These are phyloP conservation scores for Bryoglossum gracile DNA, from an alignment of 495 filamentous ascomycete species.

Conservation along the genomic window DNA sequence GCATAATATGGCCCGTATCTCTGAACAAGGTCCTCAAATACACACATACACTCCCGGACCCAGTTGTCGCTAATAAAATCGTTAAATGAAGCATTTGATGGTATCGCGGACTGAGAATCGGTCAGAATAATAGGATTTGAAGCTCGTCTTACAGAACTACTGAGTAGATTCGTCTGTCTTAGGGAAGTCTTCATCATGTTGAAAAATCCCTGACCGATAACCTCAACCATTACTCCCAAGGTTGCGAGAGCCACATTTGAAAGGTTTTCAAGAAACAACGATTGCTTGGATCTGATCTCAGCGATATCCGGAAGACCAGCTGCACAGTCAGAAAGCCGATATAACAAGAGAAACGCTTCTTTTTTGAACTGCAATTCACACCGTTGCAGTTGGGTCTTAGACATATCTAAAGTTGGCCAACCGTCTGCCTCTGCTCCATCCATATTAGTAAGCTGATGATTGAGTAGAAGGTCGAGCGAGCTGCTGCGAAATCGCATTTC, in stretches of 20 bases:
- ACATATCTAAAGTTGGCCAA: conserved; percentile 10
- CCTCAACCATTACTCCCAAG: conserved; percentile 18
- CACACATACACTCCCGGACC: conserved; percentile 21
- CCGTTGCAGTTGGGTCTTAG: conserved; percentile 3
- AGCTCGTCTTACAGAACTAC: neutral
- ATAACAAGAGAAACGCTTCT: conserved; percentile 14
- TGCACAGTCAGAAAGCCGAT: conserved; percentile 13
- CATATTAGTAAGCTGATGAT: conserved; percentile 16
- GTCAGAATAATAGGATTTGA: neutral
- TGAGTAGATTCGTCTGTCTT: neutral
- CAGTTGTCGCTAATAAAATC: conserved; percentile 8
- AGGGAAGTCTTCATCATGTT: conserved; percentile 7
- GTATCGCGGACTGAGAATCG: neutral
- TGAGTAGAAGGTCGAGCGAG: conserved; percentile 11
- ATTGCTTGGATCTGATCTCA: conserved; percentile 9
- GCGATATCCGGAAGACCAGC: neutral
- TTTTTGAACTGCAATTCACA: conserved; percentile 7
- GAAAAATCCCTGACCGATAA: conserved; percentile 18
- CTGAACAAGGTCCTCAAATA: conserved; percentile 20
- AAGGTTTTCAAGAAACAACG: conserved; percentile 10
- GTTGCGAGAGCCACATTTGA: conserved; percentile 6
- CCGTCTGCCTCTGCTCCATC: neutral
- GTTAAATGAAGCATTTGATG: neutral
- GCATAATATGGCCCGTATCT: conserved; percentile 22
- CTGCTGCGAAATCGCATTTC: conserved; percentile 8